These are phyloP conservation scores for Citrus maxima DNA, from an alignment of 345 rosid species.

Conservation along the genomic window DNA sequence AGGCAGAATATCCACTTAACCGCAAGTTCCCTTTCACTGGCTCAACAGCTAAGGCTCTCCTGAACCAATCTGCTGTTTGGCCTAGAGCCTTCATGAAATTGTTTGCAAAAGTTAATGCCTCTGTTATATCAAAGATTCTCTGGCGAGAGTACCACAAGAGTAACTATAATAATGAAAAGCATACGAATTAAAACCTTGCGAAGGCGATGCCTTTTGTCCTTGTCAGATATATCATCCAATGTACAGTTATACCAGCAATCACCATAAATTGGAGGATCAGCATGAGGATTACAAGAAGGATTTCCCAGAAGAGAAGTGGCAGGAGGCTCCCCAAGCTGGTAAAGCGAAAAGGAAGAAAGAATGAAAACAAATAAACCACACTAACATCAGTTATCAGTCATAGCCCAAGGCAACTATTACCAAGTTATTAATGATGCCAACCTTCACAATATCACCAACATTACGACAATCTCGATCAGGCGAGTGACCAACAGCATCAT, in stretches of 20 bases:
- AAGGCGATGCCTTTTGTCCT: conserved; percentile 82
- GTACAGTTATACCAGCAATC: conserved; percentile 99
- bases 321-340: conserved; percentile 93
- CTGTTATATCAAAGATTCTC: conserved; percentile 7
- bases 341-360: conserved; percentile 3
- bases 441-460: conserved; percentile 92
- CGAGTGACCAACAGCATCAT: conserved; percentile 98
- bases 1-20: conserved; percentile 98
- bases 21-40: conserved; percentile 96
- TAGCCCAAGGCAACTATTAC: neutral
- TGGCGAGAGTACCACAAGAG: neutral
- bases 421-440: conserved; percentile 30
- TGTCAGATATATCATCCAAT: conserved; percentile 80
- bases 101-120: conserved; percentile 24
- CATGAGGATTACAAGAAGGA: conserved; percentile 77
- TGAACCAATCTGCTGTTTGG: conserved; percentile 92
- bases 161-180: neutral
- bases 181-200: conserved; percentile 59
- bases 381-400: conserved; percentile 10
- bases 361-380: conserved; percentile 10
- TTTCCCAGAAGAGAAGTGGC: conserved; percentile 38
- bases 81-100: conserved; percentile 73
- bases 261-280: conserved; percentile 73
- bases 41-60: conserved; percentile 90
- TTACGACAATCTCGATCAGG: conserved; percentile 79